Evolutionary conservation across 1,284 basidiomycete genomes (phyloP), one percentile per base, ranked within the genome.

Genomic region (Sporisorium graminicola): DNA sequence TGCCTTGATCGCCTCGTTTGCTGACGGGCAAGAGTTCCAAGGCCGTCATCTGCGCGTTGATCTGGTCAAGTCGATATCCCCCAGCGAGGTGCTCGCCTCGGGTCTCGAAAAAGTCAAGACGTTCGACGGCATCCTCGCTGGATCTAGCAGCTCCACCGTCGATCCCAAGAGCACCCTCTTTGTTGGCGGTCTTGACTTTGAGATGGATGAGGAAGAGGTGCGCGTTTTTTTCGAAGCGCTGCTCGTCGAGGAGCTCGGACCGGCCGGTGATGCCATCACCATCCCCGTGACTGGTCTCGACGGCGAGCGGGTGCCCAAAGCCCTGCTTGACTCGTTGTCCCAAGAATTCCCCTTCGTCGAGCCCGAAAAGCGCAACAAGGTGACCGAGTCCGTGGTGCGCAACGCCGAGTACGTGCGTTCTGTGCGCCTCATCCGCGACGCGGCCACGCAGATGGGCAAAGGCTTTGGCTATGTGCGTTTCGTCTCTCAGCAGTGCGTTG

Each of bases 401-500:
- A 37, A 81, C 66, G 29, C 82, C 65, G 24, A 84, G 46, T 98
- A 93, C 92, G 95, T 98, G 7, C 90, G 90, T 8, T 90, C 90
- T 29, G 94, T 98, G 10, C 90, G 96, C 35, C 90, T 98, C 68
- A 89, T 99, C 50, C 90, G 94, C 50, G 96, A 99, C 86, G 91
- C 91, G 78, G 94, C 94, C 63, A 97, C 94, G 0, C 95, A 95
- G 79, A 89, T 98, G 37, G 96, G 96, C n/a, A 98, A 98, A 87
- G 96, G 96, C 1, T 96, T 99, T 84, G 95, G 92, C 12, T 98
- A 98, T 85, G 91, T 98, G 10, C 91, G 94, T 78, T 94, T 98
- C 78, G 85, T 88, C 58, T 95, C 80, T 94, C 85, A 81, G 91
- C 89, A 53, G 47, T 70, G 67, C 49, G 73, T 82, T 13, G 84